These are phyloP conservation scores for Lepiota venenata DNA, from an alignment of 768 basidiomycete species.

Conservation along the genomic window DNA sequence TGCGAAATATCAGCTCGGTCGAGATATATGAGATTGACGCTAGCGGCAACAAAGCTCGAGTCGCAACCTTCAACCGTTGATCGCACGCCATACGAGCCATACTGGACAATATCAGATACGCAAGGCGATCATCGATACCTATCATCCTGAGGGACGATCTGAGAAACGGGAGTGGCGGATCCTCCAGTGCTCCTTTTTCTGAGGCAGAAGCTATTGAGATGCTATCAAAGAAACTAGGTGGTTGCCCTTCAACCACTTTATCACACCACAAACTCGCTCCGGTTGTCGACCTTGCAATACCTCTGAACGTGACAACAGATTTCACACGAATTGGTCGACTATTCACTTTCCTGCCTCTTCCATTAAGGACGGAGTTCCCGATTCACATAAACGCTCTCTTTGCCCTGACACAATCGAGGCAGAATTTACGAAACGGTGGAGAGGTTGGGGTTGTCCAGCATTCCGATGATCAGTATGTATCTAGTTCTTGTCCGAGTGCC, in stretches of 20 bases:
- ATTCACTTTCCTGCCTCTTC: constrained; percentile 48
- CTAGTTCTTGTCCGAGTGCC: background rate
- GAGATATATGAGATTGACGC: constrained; percentile 35
- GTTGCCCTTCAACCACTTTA: constrained; percentile 21
- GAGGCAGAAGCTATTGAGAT: constrained; percentile 20
- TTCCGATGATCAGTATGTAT: constrained; percentile 38
- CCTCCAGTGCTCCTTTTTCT: constrained; percentile 24
- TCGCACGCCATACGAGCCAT: constrained; percentile 9
- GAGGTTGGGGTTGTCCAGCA: constrained; percentile 35
- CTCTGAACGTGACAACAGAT: constrained; percentile 17
- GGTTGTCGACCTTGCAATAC: constrained; percentile 33
- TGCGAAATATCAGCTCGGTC: constrained; percentile 35
- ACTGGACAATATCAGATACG: constrained; percentile 1
- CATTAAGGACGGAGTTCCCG: constrained; percentile 40
- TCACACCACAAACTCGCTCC: constrained; percentile 41
- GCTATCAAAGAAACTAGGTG: constrained; percentile 23
- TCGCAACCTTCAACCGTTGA: constrained; percentile 2
- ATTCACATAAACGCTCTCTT: constrained; percentile 45
- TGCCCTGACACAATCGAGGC: constrained; percentile 41
- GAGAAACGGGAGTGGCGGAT: constrained; percentile 32
- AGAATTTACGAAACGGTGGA: constrained; percentile 38
- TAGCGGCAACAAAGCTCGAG: constrained; percentile 14
- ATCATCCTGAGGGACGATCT: background rate
- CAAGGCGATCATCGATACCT: constrained; percentile 14
- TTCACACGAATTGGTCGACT: constrained; percentile 29